phyloP scores from a whole-genome alignment of 139 green algal genomes.

The Microglena sp. region DNA sequence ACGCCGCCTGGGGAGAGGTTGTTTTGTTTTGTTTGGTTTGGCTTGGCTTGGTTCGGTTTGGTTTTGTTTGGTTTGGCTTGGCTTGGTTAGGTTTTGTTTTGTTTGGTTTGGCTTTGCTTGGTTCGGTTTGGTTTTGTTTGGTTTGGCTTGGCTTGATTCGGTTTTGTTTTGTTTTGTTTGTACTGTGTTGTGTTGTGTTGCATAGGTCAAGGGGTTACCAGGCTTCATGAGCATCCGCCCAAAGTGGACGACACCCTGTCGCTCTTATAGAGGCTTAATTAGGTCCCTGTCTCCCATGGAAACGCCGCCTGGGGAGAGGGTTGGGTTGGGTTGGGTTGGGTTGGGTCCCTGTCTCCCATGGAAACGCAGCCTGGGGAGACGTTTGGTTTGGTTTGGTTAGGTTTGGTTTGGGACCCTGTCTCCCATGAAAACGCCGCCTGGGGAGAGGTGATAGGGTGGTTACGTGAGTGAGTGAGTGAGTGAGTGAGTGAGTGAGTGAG shows the following conservation, averaged over 20 bases:
- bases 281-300: slow-evolving; percentile 94
- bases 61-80: no score
- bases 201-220: slow-evolving; percentile 94
- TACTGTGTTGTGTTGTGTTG: slow-evolving; percentile 29
- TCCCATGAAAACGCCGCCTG: slow-evolving; percentile 95
- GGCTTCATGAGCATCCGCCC: slow-evolving; percentile 90
- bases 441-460: no score
- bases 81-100: no score
- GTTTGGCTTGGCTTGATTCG: background rate
- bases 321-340: slow-evolving; percentile 59
- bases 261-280: slow-evolving; percentile 87
- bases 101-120: no score
- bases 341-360: slow-evolving; percentile 88
- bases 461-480: no score
- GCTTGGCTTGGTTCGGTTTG: no score
- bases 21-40: no score
- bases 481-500: no score
- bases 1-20: slow-evolving; percentile 69
- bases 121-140: no score
- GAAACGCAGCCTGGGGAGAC: slow-evolving; percentile 79
- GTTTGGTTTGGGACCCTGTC: slow-evolving; percentile 81
- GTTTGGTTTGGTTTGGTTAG: no score
- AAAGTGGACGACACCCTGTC: slow-evolving; percentile 81
- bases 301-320: slow-evolving; percentile 67
- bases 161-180: background rate